Conservation (phyloP, 441 rosid genomes). For the Erodium texanum region DNA sequence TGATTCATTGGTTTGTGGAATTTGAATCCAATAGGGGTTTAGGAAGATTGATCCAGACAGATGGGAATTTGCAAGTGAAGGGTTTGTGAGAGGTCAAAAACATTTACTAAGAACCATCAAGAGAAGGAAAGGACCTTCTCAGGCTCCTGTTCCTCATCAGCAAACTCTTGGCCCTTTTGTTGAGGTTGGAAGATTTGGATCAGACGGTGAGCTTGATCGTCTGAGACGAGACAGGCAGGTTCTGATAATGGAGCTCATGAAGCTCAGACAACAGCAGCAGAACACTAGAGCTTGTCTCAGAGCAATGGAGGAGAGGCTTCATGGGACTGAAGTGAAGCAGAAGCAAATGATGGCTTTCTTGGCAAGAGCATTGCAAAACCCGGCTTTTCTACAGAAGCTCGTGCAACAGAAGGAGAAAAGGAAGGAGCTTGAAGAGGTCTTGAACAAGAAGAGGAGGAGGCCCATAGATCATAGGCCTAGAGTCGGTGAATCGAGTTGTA, state of each 20-base stretch:
- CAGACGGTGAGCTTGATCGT: conserved; percentile 44
- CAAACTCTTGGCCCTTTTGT: conserved; percentile 38
- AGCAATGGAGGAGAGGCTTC: conserved; percentile 58
- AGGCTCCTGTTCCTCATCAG: conserved; percentile 27
- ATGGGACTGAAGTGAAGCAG: conserved; percentile 64
- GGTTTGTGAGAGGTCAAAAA: conserved; percentile 60
- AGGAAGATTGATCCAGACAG: conserved; percentile 52
- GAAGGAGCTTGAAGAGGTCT: conserved; percentile 49
- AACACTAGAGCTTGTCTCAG: conserved; percentile 46
- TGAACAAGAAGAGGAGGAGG: conserved; percentile 46
- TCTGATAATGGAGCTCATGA: conserved; percentile 55
- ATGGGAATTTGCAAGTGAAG: conserved; percentile 86
- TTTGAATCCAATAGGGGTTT: conserved; percentile 48
- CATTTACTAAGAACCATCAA: conserved; percentile 56
- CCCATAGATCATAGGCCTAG: no score
- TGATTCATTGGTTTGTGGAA: background rate
- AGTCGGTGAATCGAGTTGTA: no score
- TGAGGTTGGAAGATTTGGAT: conserved; percentile 63
- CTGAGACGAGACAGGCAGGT: conserved; percentile 54
- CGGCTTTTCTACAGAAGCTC: conserved; percentile 48
- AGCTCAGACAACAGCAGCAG: conserved; percentile 67
- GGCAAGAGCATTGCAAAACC: conserved; percentile 59
- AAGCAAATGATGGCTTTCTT: conserved; percentile 80
- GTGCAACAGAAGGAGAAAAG: conserved; percentile 42
- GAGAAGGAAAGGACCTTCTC: conserved; percentile 43